Evolutionary conservation across 2,329 filamentous ascomycete genomes (phyloP).

Genomic region (Mariannaea sp.): DNA sequence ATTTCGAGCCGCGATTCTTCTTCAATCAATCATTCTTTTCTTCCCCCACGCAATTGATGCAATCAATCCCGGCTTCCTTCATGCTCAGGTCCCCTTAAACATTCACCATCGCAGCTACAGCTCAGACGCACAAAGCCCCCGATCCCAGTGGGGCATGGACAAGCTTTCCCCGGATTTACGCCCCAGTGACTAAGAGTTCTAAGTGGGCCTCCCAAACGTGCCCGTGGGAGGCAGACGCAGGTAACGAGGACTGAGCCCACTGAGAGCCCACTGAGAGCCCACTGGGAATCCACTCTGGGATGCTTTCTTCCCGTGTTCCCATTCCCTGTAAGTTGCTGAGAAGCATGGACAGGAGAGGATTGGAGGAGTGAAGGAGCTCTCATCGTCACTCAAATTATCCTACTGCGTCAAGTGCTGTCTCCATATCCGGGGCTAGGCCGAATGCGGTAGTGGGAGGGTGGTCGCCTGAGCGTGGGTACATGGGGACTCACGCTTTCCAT

Average conservation of each 20-base stretch:
- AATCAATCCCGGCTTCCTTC: neutral
- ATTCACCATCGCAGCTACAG: constrained; percentile 23
- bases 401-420: too few species aligned
- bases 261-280: constrained; percentile 2
- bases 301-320: constrained; percentile 7
- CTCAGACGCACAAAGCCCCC: constrained; percentile 30
- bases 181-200: constrained; percentile 24
- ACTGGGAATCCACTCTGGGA: neutral
- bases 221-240: constrained; percentile 14
- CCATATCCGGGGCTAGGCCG: constrained; percentile 31
- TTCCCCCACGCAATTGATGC: neutral
- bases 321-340: constrained; percentile 16
- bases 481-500: constrained; percentile 38
- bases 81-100: constrained; percentile 18
- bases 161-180: constrained; percentile 45
- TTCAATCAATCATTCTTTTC: too few species aligned
- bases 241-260: constrained; percentile 16
- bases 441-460: constrained; percentile 27
- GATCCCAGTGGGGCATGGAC: constrained; percentile 38
- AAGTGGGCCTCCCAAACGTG: constrained; percentile 25
- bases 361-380: too few species aligned
- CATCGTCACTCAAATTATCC: too few species aligned
- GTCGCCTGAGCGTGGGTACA: constrained; percentile 37
- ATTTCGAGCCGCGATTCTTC: constrained; percentile 3
- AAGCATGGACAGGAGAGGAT: too few species aligned